Evolutionary conservation across 78 protist species (phyloP), one percentile per base, ranked within the genome.

Genomic region (Protostelium mycophagum): DNA sequence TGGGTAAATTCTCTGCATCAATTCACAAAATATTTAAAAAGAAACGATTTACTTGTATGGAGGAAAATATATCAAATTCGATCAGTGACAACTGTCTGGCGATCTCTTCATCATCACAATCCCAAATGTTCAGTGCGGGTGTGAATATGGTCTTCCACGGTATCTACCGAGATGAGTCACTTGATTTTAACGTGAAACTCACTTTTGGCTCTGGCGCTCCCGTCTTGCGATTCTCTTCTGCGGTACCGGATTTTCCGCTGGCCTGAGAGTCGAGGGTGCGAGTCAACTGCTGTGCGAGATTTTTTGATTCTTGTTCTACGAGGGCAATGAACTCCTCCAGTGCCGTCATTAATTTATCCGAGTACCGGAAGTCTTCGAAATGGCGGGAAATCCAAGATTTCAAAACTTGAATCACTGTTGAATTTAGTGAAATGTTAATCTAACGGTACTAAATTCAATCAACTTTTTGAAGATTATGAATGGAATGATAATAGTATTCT

Each of bases 11-110:
- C n/a, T n/a, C n/a, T n/a, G n/a, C n/a, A n/a, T n/a, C n/a, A n/a
- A n/a, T n/a, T n/a, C n/a, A n/a, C n/a, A n/a, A n/a, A n/a, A n/a
- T n/a, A n/a, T n/a, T n/a, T n/a, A n/a, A n/a, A n/a, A n/a, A n/a
- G n/a, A n/a, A n/a, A n/a, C 73, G 73, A 51, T 16, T 25, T 51
- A 51, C 73, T 16, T 51, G 73, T 25, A 51, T 51, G 73, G 73
- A 51, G 16, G 73, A 51, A 16, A 51, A 51, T 25, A 51, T 51
- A 16, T 51, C 16, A 16, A 73, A 86, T 1, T 92, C 95, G 28
- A 92, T 23, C n/a, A 92, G 37, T 83, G 91, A 91, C 94, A 92
- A 1, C 35, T 92, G 95, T 29, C 95, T 51, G 28, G 95, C 95
- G 29, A 92, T 39, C 84, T 92, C 95, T 5, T 88, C 90, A 34